phyloP scores from a whole-genome alignment of 176 grass and related monocot genomes.

The Oryza glaberrima region DNA sequence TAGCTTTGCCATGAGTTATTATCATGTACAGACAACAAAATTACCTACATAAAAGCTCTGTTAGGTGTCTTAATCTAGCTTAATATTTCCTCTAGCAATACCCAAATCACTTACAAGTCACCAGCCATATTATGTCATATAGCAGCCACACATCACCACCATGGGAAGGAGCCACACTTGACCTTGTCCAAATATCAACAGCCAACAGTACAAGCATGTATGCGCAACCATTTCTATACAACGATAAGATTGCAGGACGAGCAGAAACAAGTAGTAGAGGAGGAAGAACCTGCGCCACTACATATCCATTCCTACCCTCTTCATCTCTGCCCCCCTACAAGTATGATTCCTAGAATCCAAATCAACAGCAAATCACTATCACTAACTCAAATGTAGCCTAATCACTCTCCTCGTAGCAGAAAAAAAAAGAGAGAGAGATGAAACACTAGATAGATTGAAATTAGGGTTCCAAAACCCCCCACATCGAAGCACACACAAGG shows the following conservation, averaged over 20 bases:
- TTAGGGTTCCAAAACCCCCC: background rate
- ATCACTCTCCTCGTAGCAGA: background rate
- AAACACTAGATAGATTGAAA: background rate
- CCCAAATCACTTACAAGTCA: background rate
- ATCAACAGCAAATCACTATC: too few relatives aligned
- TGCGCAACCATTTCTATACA: background rate
- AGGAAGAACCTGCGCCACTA: background rate
- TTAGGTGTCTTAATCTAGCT: background rate
- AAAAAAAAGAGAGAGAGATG: background rate
- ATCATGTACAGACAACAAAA: background rate
- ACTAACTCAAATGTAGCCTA: too few relatives aligned
- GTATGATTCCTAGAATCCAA: too few relatives aligned
- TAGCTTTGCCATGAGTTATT: background rate
- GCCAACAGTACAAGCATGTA: background rate
- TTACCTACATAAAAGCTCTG: background rate
- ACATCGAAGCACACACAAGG: background rate
- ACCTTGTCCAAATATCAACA: background rate
- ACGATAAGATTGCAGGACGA: too few relatives aligned
- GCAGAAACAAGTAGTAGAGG: too few relatives aligned
- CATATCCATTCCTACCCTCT: background rate
- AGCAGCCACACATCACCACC: too few relatives aligned
- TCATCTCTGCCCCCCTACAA: too few relatives aligned
- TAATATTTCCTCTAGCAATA: background rate
- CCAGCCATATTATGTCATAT: too few relatives aligned
- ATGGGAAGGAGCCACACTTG: too few relatives aligned